Base-by-base conservation (phyloP, 2,329 filamentous ascomycete species). In the Raffaelea ambrosiae region DNA sequence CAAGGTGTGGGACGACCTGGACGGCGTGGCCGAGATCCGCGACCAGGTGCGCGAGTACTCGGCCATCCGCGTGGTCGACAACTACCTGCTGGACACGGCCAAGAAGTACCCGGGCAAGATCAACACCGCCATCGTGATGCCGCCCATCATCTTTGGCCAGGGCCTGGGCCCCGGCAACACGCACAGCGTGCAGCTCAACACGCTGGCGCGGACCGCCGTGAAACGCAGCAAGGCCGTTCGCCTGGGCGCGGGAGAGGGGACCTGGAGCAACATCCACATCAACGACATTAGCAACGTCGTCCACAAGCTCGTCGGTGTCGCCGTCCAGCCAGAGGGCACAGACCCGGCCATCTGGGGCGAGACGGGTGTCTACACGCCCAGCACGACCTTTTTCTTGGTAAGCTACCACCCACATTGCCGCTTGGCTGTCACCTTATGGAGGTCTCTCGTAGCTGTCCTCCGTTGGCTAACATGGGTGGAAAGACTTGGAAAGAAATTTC, bases 211-310 rank as follows among this genome's bases (percentile, higher is more conserved):
- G 21, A 5, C n/a, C 20, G 18, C 26, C n/a, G 29, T 44, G 7
- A 8, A 36, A 31, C 43, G 43, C 31, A 11, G 20, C 10, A n/a
- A 20, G 29, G 31, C n/a, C 20, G 26, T 44, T 3, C 43, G 22
- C 13, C 29, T 44, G 10, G 43, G 43, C 43, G 8, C 19, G 11
- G 43, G 43, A 13, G 13, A 33, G 13, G 22, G 31, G 29, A 20
- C 11, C 19, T 45, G 43, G 43, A 35, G 33, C 43, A 39, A 45
- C 16, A 18, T 45, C 9, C 43, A 45, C 43, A 18, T 45, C 11
- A n/a, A 14, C 16, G 43, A 45, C 22, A 31, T 45, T 13, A 13
- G 7, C 26, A 29, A 29, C 26, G 7, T 29, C 26, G 26, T 29
- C 14, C 9, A 8, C 20, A 14, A 5, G 21, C 43, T 45, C 13